These are phyloP conservation scores for Kwoniella sp. DNA, from an alignment of 768 basidiomycete species.

Conservation along the genomic window DNA sequence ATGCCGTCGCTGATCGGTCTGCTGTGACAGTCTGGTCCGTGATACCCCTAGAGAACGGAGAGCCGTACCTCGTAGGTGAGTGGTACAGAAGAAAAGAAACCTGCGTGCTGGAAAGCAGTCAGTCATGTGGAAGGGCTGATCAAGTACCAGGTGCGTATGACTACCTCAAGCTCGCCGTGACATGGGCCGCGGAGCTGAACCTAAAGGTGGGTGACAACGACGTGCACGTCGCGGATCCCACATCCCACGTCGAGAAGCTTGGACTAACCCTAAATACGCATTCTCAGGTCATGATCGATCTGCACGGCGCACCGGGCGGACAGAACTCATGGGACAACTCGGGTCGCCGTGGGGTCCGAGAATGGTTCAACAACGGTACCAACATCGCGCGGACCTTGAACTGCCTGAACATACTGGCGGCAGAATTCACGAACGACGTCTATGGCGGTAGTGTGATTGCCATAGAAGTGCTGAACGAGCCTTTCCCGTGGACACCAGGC, in stretches of 20 bases:
- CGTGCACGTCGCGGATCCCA: not conserved
- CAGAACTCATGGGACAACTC: conserved; percentile 50
- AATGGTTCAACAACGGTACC: conserved; percentile 43
- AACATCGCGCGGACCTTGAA: conserved; percentile 37
- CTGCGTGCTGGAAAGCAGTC: too few species aligned
- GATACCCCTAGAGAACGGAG: conserved; percentile 37
- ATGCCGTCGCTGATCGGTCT: not conserved
- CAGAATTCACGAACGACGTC: conserved; percentile 38
- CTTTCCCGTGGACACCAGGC: conserved; percentile 29
- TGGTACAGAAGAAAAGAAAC: not conserved
- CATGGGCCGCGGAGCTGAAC: conserved; percentile 38
- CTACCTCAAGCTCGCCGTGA: conserved; percentile 41
- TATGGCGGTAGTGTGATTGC: conserved; percentile 39
- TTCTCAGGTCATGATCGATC: conserved; percentile 37
- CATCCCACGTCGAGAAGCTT: too few species aligned
- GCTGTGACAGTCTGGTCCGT: conserved; percentile 40
- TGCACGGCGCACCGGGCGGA: conserved; percentile 45
- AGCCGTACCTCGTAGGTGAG: conserved; percentile 39
- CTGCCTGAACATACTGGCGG: conserved; percentile 32
- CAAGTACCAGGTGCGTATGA: conserved; percentile 39
- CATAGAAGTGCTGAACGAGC: conserved; percentile 47
- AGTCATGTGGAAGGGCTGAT: too few species aligned
- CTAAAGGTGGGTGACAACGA: conserved; percentile 21
- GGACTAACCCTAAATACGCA: too few species aligned
- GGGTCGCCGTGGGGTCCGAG: conserved; percentile 30